Percentiles rank a stretch among this genome's conserved stretches.
Evolutionary conservation across 257 asterid species (phyloP).

Genomic region (Salvia rosmarinus): DNA sequence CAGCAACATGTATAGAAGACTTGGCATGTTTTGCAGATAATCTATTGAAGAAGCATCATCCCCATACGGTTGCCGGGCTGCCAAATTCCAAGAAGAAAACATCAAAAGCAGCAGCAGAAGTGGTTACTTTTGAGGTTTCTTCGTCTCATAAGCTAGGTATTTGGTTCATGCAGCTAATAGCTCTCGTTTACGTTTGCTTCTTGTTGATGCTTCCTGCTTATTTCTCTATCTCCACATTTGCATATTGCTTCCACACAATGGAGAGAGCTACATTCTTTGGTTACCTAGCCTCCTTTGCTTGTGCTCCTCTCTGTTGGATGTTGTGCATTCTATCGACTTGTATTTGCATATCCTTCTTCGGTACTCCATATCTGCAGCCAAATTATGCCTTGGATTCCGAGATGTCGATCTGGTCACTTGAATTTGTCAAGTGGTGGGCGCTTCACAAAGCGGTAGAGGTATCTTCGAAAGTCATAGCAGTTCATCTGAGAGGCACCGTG

Average conservation of each 20-base stretch:
- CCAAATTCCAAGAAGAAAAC: conserved; percentile 27
- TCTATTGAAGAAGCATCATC: conserved; percentile 44
- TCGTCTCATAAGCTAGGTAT: conserved; percentile 42
- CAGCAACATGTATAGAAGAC: conserved; percentile 65
- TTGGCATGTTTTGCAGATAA: conserved; percentile 47
- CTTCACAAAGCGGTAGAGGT: conserved; percentile 66
- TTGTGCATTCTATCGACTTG: conserved; percentile 53
- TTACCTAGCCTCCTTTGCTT: conserved; percentile 38
- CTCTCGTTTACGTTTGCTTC: conserved; percentile 52
- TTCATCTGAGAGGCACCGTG: conserved; percentile 72
- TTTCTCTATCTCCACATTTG: conserved; percentile 43
- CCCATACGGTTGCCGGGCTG: conserved; percentile 20
- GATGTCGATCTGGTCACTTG: conserved; percentile 65
- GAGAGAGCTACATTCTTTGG: conserved; percentile 3
- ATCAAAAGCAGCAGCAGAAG: conserved; percentile 26
- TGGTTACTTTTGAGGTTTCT: conserved; percentile 36
- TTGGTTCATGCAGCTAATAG: conserved; percentile 48
- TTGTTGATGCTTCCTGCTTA: conserved; percentile 35
- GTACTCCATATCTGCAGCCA: conserved; percentile 56
- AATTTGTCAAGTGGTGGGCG: conserved; percentile 79
- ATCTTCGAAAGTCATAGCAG: conserved; percentile 68
- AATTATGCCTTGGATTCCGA: conserved; percentile 50
- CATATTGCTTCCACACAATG: conserved; percentile 15
- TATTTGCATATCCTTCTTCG: conserved; percentile 46
- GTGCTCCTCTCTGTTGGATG: conserved; percentile 62